Conservation (phyloP, 305 asterid genomes). For the Fraxinus sp. region DNA sequence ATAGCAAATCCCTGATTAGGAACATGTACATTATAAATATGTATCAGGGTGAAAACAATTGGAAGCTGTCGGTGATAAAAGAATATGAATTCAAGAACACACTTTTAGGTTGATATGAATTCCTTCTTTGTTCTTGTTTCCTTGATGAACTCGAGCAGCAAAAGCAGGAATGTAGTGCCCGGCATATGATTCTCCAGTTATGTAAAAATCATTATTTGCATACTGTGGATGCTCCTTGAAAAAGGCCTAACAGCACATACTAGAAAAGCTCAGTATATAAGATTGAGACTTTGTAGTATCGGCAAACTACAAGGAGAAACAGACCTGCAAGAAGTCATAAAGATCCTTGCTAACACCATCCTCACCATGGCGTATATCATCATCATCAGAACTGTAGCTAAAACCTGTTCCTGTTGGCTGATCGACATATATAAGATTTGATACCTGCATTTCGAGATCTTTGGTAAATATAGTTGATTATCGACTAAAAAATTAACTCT, state of each 20-base stretch:
- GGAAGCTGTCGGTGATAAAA: background rate
- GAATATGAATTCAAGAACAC: background rate
- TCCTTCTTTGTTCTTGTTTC: conserved; percentile 21
- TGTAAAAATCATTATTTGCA: conserved; percentile 60
- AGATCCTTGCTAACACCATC: conserved; percentile 42
- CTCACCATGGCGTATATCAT: conserved; percentile 36
- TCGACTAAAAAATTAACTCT: background rate
- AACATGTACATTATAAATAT: background rate
- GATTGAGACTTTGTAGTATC: background rate
- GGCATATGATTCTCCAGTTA: conserved; percentile 92
- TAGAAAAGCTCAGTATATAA: background rate
- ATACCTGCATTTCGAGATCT: conserved; percentile 24
- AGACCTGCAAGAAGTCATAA: conserved; percentile 46
- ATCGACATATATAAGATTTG: conserved; percentile 41
- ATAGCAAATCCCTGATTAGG: conserved; percentile 44
- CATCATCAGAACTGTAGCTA: conserved; percentile 32
- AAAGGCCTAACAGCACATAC: conserved; percentile 47
- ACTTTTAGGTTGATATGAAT: conserved; percentile 35
- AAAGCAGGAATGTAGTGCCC: conserved; percentile 85
- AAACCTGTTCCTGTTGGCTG: conserved; percentile 54
- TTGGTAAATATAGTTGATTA: background rate
- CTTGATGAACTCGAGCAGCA: conserved; percentile 13
- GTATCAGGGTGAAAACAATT: background rate
- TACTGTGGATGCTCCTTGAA: conserved; percentile 70
- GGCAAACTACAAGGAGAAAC: background rate